Conservation (phyloP, 768 basidiomycete genomes). For the Lanmaoa pseudosensibilis region DNA sequence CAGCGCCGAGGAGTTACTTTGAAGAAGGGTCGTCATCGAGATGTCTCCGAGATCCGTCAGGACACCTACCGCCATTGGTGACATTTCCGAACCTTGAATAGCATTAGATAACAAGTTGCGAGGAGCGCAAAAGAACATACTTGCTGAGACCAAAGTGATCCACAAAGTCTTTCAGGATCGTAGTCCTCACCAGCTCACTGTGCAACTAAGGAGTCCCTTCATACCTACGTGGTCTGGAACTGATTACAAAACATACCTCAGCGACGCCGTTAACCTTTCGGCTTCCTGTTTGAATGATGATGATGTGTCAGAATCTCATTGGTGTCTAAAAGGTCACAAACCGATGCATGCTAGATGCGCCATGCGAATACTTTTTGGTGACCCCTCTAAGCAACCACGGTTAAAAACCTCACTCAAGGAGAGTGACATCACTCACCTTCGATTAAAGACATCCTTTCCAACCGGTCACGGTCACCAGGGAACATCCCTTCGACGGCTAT, state of each 20-base stretch:
- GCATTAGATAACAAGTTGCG: slow-evolving; percentile 14
- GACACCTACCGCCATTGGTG: slow-evolving; percentile 80
- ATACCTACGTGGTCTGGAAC: neutral
- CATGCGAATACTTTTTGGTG: slow-evolving; percentile 86
- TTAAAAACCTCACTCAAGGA: neutral
- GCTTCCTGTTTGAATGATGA: slow-evolving; percentile 45
- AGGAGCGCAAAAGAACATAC: slow-evolving; percentile 27
- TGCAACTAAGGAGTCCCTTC: slow-evolving; percentile 56
- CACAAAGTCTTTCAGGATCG: slow-evolving; percentile 89
- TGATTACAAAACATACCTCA: slow-evolving; percentile 47
- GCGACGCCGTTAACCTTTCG: slow-evolving; percentile 95
- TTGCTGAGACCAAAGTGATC: slow-evolving; percentile 89
- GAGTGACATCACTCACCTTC: slow-evolving; percentile 54
- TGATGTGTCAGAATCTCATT: neutral
- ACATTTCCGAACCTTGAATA: slow-evolving; percentile 72
- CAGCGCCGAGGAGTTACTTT: slow-evolving; percentile 89
- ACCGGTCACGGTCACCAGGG: slow-evolving; percentile 80
- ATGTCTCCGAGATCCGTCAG: neutral
- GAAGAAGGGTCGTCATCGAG: neutral
- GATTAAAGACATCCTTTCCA: slow-evolving; percentile 88
- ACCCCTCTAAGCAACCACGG: slow-evolving; percentile 55
- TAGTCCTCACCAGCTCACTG: slow-evolving; percentile 81
- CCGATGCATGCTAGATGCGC: slow-evolving; percentile 89
- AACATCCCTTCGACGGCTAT: slow-evolving; percentile 84
- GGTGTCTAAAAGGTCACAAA: slow-evolving; percentile 13